Conservation (phyloP, 176 grass and related monocot genomes). For the Avena eriantha region DNA sequence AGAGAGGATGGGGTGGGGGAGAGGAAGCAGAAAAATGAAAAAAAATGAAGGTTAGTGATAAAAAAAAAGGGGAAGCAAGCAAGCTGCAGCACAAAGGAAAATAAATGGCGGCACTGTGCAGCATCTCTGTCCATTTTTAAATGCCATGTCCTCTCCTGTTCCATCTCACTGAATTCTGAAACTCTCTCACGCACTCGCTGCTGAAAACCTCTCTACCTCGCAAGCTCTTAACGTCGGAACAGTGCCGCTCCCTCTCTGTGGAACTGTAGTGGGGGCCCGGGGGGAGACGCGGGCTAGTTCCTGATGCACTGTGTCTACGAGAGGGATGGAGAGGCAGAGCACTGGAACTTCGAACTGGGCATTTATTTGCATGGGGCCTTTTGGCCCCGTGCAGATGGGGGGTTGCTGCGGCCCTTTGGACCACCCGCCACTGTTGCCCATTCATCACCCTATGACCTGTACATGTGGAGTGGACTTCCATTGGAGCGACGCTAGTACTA, state of each 20-base stretch:
- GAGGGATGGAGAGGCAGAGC: not conserved
- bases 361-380: conserved; percentile 55
- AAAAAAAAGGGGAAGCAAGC: conserved; percentile 34
- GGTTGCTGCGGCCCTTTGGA: conserved; percentile 32
- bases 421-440: conserved; percentile 19
- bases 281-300: conserved; percentile 3
- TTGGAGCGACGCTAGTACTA: not conserved
- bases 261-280: not conserved
- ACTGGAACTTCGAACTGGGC: conserved; percentile 33
- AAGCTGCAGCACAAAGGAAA: conserved; percentile 39
- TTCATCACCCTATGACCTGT: conserved; percentile 44
- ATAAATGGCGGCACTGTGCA: conserved; percentile 16
- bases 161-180: not conserved
- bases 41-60: not conserved
- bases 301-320: conserved; percentile 3
- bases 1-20: too few species aligned
- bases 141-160: conserved; percentile 18
- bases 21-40: not conserved
- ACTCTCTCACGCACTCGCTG: not conserved
- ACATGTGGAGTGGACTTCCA: conserved; percentile 35
- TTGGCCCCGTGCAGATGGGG: conserved; percentile 53
- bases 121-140: conserved; percentile 47
- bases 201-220: not conserved
- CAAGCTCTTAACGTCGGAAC: not conserved
- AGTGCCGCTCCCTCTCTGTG: not conserved